Base-by-base conservation (phyloP, 1,284 basidiomycete genomes). In the Polyporus tsugae region DNA sequence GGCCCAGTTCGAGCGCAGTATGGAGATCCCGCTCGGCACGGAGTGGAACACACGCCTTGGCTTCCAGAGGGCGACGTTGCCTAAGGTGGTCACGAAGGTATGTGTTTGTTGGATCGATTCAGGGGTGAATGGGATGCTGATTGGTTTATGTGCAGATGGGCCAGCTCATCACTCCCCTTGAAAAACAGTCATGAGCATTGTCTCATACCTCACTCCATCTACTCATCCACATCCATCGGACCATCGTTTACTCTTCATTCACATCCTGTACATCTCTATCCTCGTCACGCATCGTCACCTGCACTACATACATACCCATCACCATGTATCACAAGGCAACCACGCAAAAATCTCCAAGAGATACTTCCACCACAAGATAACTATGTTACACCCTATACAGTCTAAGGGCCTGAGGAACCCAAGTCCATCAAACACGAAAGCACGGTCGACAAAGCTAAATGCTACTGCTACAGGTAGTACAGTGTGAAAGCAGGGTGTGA, bases 31-130 rank as follows among this genome's bases (percentile, higher is more conserved):
- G 1, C 76, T 98, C 38, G 97, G 97, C 6, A 85, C 85, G 61
- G 97, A 99, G 81, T 99, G 96, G 96, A 98, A 97, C 74, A 97
- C 96, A 2, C 84, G 95, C 36, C 87, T 93, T n/a, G 92, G 88
- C 11, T 94, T 95, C 85, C 95, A 97, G 83, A 85, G 90, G 66
- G 90, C 89, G 66, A 97, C 95, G 35, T 77, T 96, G 72, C 96
- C 96, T 0, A 87, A 87, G 71, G 91, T 97, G 6, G 88, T 93
- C 69, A 95, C 94, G 81, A 97, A 96, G 90, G 92, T 92, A 70
- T 66, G 85, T 79, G 41, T 29, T 15, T 35, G 29, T 66, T 58
- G 68, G 41, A 53, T 36, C 29, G 4, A 15, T 10, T 42, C 7
- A 38, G 33, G n/a, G n/a, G 2, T 35, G 36, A 17, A 15, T 17